These are phyloP conservation scores for Jimgerdemannia flammicorona DNA, from an alignment of 192 early-diverging fungal genomes.

Conservation along the genomic window DNA sequence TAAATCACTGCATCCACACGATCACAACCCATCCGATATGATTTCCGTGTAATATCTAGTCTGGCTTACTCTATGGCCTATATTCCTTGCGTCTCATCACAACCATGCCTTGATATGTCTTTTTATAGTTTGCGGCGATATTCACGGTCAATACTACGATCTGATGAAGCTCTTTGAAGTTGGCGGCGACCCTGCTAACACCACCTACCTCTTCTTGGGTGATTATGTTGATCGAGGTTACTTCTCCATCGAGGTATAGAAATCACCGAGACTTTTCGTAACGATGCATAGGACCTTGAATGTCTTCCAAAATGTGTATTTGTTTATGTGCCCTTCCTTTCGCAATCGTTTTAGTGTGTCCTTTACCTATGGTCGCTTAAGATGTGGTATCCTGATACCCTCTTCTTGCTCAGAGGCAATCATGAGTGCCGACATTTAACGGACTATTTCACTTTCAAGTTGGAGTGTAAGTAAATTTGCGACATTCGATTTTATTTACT, in stretches of 20 bases:
- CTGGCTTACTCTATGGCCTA: background rate
- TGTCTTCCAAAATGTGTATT: background rate
- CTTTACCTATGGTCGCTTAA: slow-evolving; percentile 90
- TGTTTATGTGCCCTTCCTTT: background rate
- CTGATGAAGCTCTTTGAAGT: slow-evolving; percentile 98
- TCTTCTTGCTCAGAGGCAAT: slow-evolving; percentile 92
- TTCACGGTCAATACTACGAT: slow-evolving; percentile 98
- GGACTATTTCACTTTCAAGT: slow-evolving; percentile 96
- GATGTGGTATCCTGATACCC: slow-evolving; percentile 81
- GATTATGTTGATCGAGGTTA: slow-evolving; percentile 98
- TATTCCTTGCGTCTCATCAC: background rate
- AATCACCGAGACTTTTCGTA: background rate
- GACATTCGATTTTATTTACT: background rate
- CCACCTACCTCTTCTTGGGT: slow-evolving; percentile 91
- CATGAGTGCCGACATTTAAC: slow-evolving; percentile 98
- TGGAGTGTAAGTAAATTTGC: slow-evolving; percentile 72
- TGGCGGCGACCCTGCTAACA: slow-evolving; percentile 87
- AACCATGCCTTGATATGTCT: background rate
- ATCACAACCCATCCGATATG: too few relatives aligned
- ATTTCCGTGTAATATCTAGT: too few relatives aligned
- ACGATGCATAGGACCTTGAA: background rate
- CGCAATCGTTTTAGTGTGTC: slow-evolving; percentile 53
- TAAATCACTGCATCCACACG: too few relatives aligned
- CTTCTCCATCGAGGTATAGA: slow-evolving; percentile 86
- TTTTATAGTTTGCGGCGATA: slow-evolving; percentile 87